These are phyloP conservation scores for Gryganskiella cystojenkinii DNA, from an alignment of 192 early-diverging fungal genomes.

Conservation along the genomic window DNA sequence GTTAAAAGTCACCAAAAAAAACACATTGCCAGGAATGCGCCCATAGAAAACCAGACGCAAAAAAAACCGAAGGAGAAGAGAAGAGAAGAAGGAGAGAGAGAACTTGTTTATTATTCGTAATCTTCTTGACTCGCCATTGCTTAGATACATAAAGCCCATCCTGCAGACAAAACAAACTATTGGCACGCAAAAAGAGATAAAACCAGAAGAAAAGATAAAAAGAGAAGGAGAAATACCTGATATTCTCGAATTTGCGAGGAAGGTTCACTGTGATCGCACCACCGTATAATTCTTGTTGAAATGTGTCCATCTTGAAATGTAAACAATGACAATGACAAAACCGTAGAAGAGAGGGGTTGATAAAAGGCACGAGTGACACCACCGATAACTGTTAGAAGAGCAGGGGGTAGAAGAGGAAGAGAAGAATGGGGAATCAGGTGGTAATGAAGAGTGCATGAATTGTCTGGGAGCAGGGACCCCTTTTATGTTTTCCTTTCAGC, in stretches of 20 bases:
- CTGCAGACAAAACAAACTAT: background rate
- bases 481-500: background rate
- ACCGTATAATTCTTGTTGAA: conserved; percentile 69
- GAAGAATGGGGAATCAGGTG: background rate
- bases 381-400: too few relatives aligned
- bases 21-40: background rate
- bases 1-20: conserved; percentile 4
- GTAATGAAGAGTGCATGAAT: background rate
- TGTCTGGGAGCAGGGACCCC: background rate
- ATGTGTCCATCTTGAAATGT: conserved; percentile 17
- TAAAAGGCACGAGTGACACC: too few relatives aligned
- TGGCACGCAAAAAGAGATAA: too few relatives aligned
- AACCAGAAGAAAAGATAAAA: conserved; percentile 6
- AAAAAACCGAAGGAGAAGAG: background rate
- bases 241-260: conserved; percentile 67
- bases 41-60: background rate
- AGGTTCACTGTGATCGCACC: conserved; percentile 73
- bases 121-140: too few relatives aligned
- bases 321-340: background rate
- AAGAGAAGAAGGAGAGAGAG: background rate
- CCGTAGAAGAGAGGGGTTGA: too few relatives aligned
- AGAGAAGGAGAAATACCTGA: conserved; percentile 52
- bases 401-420: too few relatives aligned
- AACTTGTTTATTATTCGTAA: background rate
- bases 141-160: too few relatives aligned